These are phyloP conservation scores for Marasmius sp. DNA, from an alignment of 1,284 basidiomycete genomes.

Conservation along the genomic window DNA sequence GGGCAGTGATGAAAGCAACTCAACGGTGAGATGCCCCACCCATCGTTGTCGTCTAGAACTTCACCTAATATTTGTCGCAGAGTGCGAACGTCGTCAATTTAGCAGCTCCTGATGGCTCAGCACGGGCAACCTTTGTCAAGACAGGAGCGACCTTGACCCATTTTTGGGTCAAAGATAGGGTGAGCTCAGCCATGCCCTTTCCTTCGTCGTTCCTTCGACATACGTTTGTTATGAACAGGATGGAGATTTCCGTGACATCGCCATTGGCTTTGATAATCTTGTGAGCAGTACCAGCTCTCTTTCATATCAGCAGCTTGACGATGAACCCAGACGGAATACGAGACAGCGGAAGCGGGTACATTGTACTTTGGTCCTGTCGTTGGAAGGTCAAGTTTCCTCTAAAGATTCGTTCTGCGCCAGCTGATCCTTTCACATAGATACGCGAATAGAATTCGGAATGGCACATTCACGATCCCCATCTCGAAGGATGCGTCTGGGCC, in stretches of 20 bases:
- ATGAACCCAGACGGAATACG: constrained; percentile 32
- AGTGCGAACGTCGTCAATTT: constrained; percentile 28
- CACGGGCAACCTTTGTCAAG: constrained; percentile 40
- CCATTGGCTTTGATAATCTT: constrained; percentile 40
- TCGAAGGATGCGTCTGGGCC: constrained; percentile 40
- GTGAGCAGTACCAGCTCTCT: constrained; percentile 18
- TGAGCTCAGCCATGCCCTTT: constrained; percentile 2
- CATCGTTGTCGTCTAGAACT: neutral
- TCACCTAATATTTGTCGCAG: constrained; percentile 17
- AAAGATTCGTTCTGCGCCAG: neutral
- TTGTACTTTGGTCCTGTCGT: constrained; percentile 42
- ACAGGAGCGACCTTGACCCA: constrained; percentile 39
- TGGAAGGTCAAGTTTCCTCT: constrained; percentile 29
- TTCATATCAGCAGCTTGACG: neutral
- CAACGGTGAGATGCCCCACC: neutral
- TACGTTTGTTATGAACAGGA: constrained; percentile 19
- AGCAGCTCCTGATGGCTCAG: constrained; percentile 38
- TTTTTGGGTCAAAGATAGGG: constrained; percentile 47
- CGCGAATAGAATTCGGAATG: constrained; percentile 46
- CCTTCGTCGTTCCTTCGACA: neutral
- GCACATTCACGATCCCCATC: constrained; percentile 48
- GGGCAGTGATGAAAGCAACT: neutral
- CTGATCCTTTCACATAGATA: constrained; percentile 24
- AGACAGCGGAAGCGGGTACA: constrained; percentile 32
- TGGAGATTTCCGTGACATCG: constrained; percentile 39